A percentile compares a stretch with the other conserved stretches of the same genome.
phyloP scores from a whole-genome alignment of 768 basidiomycete species.

The Trametes elegans region DNA sequence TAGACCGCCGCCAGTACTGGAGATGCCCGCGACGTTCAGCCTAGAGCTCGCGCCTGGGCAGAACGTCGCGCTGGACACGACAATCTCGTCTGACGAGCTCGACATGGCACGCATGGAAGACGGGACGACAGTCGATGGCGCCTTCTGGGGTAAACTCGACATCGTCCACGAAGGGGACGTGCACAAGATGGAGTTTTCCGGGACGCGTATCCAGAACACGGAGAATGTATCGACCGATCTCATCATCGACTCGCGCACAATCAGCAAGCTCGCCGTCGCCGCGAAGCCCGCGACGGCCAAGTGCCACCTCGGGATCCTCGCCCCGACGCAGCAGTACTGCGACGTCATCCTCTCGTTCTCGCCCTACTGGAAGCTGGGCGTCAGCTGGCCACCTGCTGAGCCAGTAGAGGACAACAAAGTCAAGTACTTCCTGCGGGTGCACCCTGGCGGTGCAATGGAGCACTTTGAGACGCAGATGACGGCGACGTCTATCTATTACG shows the following conservation, averaged over 20 bases:
- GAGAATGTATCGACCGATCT: conserved; percentile 66
- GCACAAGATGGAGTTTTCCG: conserved; percentile 80
- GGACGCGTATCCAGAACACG: conserved; percentile 65
- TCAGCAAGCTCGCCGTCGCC: conserved; percentile 73
- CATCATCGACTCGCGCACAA: conserved; percentile 72
- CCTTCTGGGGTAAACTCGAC: conserved; percentile 86
- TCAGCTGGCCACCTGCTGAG: conserved; percentile 80
- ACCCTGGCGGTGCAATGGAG: conserved; percentile 83
- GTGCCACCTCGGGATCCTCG: conserved; percentile 71
- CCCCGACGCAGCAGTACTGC: conserved; percentile 74
- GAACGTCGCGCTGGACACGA: conserved; percentile 76
- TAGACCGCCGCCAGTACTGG: conserved; percentile 69
- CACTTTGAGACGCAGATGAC: conserved; percentile 84
- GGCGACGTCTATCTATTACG: conserved; percentile 80
- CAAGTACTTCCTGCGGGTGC: conserved; percentile 80
- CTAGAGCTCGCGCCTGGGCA: conserved; percentile 80
- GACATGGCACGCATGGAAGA: conserved; percentile 94
- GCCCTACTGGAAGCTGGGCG: conserved; percentile 68
- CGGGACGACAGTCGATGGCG: conserved; percentile 79
- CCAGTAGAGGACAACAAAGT: conserved; percentile 55
- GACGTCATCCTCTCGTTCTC: conserved; percentile 75
- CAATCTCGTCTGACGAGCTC: conserved; percentile 71
- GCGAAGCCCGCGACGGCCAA: conserved; percentile 73
- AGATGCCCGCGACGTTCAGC: conserved; percentile 86
- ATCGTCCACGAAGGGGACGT: conserved; percentile 77